Evolutionary conservation across 2,329 filamentous ascomycete species (phyloP), one percentile per base, ranked within the genome.

Genomic region (Coniochaeta ligniaria): DNA sequence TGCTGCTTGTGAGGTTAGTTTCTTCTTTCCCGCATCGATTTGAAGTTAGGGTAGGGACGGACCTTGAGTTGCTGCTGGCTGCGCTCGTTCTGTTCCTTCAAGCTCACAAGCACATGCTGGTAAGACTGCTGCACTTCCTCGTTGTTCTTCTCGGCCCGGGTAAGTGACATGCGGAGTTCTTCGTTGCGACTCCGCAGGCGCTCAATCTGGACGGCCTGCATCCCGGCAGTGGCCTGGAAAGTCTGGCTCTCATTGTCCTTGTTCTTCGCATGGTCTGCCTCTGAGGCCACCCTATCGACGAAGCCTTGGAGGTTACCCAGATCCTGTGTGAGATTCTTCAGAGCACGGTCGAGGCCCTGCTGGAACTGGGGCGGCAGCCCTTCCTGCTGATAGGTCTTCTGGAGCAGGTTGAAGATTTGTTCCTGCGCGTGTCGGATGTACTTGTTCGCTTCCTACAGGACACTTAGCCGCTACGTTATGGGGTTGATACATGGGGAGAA

Each of bases 181-280:
- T 58, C 56, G 33, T 28, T 3, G 1, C n/a, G 11, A 20, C 17
- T 41, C 2, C 56, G 35, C 6, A 58, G 56, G 12, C 36, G 35
- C 38, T 58, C 36, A 20, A 58, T 58, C 38, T 58, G 36, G 9
- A 58, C 56, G 11, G 56, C 56, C 26, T 58, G 56, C 38, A 43
- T 26, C 6, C 35, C 56, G 22, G 56, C 36, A 20, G 56, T 45
- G 16, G 56, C 56, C 56, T 58, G 56, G 36, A 58, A 31, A 17
- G 22, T 41, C 24, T 58, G 20, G 24, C 20, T 35, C 28, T 58
- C 56, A 12, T 28, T 45, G n/a, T 43, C 38, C 36, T 58, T 58
- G 26, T 45, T 45, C 35, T 45, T 35, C 6, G 17, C 24, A 14
- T 22, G n/a, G 22, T 31, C 22, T 31, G 22, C 47, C 47, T 28